These are phyloP conservation scores for Trichoderma simmonsii DNA, from an alignment of 2,329 filamentous ascomycete genomes.

Conservation along the genomic window DNA sequence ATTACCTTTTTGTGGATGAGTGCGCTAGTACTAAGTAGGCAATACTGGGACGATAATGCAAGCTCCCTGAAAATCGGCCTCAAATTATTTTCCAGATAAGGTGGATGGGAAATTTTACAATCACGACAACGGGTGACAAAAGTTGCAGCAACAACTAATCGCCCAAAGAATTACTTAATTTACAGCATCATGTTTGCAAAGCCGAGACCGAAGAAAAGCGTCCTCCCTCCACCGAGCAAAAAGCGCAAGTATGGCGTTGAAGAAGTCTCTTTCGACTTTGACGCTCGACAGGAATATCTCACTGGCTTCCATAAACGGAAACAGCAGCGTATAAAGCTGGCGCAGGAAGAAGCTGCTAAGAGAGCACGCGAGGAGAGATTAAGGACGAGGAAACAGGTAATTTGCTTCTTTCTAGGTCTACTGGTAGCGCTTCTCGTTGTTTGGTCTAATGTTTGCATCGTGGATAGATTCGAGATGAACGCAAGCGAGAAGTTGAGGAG, in stretches of 20 bases:
- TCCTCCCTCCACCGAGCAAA: slow-evolving; percentile 60
- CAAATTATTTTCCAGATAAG: background rate
- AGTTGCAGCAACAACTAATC: background rate
- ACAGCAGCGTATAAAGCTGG: slow-evolving; percentile 75
- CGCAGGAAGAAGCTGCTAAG: slow-evolving; percentile 76
- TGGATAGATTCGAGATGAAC: slow-evolving; percentile 73
- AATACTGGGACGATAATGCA: background rate
- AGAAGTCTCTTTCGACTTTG: slow-evolving; percentile 80
- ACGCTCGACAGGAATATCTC: slow-evolving; percentile 79
- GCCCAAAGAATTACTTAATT: background rate
- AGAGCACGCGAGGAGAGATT: slow-evolving; percentile 75
- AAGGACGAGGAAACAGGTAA: slow-evolving; percentile 69
- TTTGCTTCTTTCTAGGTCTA: background rate
- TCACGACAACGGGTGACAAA: background rate
- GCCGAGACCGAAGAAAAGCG: slow-evolving; percentile 56
- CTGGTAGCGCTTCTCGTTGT: background rate
- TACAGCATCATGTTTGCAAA: slow-evolving; percentile 46
- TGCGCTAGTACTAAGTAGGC: background rate
- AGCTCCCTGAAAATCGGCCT: background rate
- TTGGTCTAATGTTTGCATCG: background rate
- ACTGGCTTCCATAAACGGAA: slow-evolving; percentile 98
- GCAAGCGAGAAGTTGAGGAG: slow-evolving; percentile 75
- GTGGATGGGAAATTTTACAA: slow-evolving; percentile 1
- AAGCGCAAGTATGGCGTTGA: slow-evolving; percentile 66
- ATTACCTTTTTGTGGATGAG: background rate